phyloP scores from a whole-genome alignment of 805 yeast species.

The Candida krabiensis region DNA sequence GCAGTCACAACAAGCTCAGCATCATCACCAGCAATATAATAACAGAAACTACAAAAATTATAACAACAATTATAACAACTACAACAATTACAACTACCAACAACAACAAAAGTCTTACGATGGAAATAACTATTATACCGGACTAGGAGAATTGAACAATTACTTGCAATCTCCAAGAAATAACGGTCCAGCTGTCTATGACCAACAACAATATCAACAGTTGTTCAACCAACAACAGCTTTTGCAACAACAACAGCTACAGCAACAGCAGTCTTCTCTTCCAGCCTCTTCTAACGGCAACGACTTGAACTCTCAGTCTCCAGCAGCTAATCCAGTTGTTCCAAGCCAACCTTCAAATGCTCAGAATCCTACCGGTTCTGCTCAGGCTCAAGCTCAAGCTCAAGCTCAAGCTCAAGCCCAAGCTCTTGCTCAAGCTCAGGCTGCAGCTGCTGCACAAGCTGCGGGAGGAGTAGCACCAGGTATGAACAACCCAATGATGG shows the following conservation, averaged over 20 bases:
- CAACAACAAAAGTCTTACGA: constrained; percentile 20
- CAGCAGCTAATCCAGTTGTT: constrained; percentile 19
- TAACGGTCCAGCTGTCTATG: constrained; percentile 25
- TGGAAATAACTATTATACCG: constrained; percentile 23
- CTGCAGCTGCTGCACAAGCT: constrained; percentile 17
- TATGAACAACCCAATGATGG: constrained; percentile 31
- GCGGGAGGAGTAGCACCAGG: constrained; percentile 23
- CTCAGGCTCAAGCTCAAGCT: constrained; percentile 12
- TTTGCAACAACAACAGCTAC: constrained; percentile 17
- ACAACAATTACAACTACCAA: constrained; percentile 15
- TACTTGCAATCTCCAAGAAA: constrained; percentile 26
- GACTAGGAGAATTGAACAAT: constrained; percentile 27
- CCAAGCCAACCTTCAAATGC: constrained; percentile 13
- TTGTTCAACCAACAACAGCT: constrained; percentile 20
- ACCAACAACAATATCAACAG: constrained; percentile 28
- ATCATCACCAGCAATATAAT: constrained; percentile 16
- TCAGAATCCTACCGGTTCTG: constrained; percentile 11
- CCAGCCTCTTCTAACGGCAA: constrained; percentile 14
- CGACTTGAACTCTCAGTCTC: constrained; percentile 20
- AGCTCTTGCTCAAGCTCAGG: constrained; percentile 18
- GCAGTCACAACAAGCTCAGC: constrained; percentile 22
- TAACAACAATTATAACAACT: constrained; percentile 17
- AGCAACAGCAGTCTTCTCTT: constrained; percentile 18
- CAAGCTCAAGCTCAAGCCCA: constrained; percentile 17
- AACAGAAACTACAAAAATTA: constrained; percentile 18